Conservation (phyloP, 2,329 filamentous ascomycete species). For the Colletotrichum graminicola region DNA sequence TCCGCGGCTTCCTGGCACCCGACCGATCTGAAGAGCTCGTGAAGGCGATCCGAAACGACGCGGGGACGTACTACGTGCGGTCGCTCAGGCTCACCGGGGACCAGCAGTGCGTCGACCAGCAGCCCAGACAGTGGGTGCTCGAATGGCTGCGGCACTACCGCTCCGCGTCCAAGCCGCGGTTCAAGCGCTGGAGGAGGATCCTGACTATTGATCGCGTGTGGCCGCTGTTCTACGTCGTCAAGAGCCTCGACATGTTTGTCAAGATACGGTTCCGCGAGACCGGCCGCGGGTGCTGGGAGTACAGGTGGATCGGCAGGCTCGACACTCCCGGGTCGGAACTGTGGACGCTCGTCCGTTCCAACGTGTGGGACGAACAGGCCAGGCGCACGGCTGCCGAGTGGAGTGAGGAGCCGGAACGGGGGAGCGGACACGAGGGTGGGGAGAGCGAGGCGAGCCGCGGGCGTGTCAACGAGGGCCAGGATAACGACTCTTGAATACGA, state of each 20-base stretch:
- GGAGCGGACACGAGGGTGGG: too few species aligned
- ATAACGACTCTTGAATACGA: neutral
- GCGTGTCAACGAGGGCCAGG: neutral
- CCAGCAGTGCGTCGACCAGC: neutral
- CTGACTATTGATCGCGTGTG: neutral
- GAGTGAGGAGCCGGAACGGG: neutral
- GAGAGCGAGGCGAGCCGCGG: neutral
- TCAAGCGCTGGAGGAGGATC: neutral
- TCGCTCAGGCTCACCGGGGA: neutral
- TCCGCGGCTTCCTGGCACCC: neutral
- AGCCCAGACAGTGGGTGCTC: constrained; percentile 5
- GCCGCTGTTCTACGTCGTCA: neutral
- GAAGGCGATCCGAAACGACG: constrained; percentile 3
- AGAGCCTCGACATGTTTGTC: neutral
- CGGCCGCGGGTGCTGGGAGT: neutral
- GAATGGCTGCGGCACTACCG: neutral
- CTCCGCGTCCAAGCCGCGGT: neutral
- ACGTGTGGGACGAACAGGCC: neutral
- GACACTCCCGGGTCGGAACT: neutral
- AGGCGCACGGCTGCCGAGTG: too few species aligned
- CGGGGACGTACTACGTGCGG: constrained; percentile 4
- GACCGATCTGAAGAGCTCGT: neutral
- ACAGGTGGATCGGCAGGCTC: neutral
- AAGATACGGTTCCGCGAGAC: neutral
- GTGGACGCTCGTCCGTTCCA: neutral